A percentile compares a stretch with the other conserved stretches of the same genome.
Evolutionary conservation across 768 basidiomycete genomes (phyloP).

Genomic region (Phallus indusiatus): DNA sequence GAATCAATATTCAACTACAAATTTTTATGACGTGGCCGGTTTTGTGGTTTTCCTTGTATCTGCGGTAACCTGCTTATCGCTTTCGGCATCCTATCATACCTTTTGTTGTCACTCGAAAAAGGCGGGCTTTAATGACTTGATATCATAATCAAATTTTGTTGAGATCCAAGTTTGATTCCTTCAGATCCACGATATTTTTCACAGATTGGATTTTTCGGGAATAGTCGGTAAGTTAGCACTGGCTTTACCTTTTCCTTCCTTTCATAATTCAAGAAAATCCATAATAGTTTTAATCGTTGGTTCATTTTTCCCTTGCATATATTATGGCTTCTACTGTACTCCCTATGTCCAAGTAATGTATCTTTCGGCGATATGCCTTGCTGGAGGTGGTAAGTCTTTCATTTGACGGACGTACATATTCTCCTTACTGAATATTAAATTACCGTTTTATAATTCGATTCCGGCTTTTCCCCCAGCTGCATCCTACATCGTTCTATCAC

Average conservation of each 20-base stretch:
- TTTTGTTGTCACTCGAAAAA: conserved; percentile 61
- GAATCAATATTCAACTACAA: conserved; percentile 39
- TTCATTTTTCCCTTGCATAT: conserved; percentile 67
- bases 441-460: conserved; percentile 1
- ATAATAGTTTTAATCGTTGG: conserved; percentile 58
- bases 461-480: conserved; percentile 33
- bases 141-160: not conserved
- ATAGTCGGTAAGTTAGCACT: conserved; percentile 45
- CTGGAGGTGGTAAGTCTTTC: conserved; percentile 46
- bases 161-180: conserved; percentile 5
- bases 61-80: conserved; percentile 63
- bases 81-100: conserved; percentile 68
- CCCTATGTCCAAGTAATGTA: conserved; percentile 45
- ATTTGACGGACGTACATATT: not conserved
- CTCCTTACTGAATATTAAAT: conserved; percentile 14
- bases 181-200: conserved; percentile 51
- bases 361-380: conserved; percentile 37
- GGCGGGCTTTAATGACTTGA: conserved; percentile 30
- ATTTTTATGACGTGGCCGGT: conserved; percentile 51
- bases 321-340: conserved; percentile 72
- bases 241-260: too few species aligned
- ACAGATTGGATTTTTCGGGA: conserved; percentile 69
- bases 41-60: conserved; percentile 58
- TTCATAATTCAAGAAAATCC: conserved; percentile 2
- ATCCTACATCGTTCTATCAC: conserved; percentile 68